Evolutionary conservation across 352 stramenopile species (phyloP).

Genomic region (Globisporangium orthogonon): DNA sequence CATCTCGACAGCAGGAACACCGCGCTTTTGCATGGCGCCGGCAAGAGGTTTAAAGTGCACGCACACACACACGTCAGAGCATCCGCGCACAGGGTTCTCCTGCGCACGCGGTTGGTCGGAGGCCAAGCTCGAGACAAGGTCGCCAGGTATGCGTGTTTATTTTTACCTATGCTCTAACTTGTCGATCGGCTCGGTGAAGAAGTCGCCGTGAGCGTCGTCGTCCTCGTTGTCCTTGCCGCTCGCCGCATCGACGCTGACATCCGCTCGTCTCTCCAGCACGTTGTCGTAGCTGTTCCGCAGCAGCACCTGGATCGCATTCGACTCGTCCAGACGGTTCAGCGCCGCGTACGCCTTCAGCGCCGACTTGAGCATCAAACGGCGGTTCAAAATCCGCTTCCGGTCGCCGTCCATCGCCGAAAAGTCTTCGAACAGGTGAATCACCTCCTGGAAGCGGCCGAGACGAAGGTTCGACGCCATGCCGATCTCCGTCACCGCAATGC

Average conservation of each 20-base stretch:
- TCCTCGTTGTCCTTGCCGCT: slow-evolving; percentile 17
- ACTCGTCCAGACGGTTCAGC: slow-evolving; percentile 51
- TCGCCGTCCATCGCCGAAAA: slow-evolving; percentile 58
- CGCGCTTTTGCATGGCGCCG: no score
- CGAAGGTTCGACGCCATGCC: slow-evolving; percentile 64
- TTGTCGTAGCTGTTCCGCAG: slow-evolving; percentile 29
- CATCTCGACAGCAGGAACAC: no score
- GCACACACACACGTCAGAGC: no score
- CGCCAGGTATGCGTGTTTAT: not conserved
- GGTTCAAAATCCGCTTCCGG: slow-evolving; percentile 43
- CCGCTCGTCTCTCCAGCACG: slow-evolving; percentile 12
- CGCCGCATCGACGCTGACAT: not conserved
- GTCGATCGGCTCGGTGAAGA: slow-evolving; percentile 17
- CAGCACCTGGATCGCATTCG: slow-evolving; percentile 48
- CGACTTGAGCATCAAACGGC: slow-evolving; percentile 55
- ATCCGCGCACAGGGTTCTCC: no score
- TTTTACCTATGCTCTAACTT: slow-evolving; percentile 5
- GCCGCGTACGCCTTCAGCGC: slow-evolving; percentile 44
- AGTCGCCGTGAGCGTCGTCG: slow-evolving; percentile 14
- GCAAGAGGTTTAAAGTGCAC: not conserved
- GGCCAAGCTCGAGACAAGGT: no score
- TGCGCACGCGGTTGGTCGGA: no score
- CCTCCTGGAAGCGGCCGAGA: slow-evolving; percentile 50
- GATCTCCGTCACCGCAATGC: slow-evolving; percentile 67
- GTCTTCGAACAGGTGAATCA: slow-evolving; percentile 67